Evolutionary conservation across 352 stramenopile genomes (phyloP).

Genomic region (Globisporangium takayamanum): DNA sequence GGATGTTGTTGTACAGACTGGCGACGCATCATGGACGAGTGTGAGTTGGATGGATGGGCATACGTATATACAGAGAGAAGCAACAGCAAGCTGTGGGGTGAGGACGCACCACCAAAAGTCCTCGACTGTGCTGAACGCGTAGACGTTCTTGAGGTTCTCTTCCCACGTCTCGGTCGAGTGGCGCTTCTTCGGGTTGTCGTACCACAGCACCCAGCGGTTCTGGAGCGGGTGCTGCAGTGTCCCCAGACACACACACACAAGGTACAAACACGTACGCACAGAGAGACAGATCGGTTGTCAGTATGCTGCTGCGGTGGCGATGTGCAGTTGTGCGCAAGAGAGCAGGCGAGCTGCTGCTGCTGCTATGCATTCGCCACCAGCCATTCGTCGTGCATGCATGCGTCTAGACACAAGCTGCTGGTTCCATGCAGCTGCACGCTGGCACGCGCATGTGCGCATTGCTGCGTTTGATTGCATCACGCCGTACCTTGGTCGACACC

Average conservation of each 20-base stretch:
- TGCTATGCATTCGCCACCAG: too few species aligned
- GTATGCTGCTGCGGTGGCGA: too few species aligned
- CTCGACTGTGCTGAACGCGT: conserved; percentile 93
- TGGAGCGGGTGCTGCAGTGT: conserved; percentile 69
- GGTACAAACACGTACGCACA: too few species aligned
- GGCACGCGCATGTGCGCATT: background rate
- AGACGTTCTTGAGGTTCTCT: conserved; percentile 90
- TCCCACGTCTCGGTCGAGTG: conserved; percentile 84
- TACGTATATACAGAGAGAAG: background rate
- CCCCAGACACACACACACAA: background rate
- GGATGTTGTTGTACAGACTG: conserved; percentile 94
- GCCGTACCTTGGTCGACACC: conserved; percentile 52
- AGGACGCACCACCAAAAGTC: conserved; percentile 92
- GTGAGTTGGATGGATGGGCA: background rate
- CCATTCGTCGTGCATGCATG: background rate
- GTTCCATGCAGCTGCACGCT: background rate
- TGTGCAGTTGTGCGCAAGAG: too few species aligned
- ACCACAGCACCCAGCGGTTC: conserved; percentile 86
- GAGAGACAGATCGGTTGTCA: too few species aligned
- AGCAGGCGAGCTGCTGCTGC: too few species aligned
- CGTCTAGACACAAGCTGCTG: background rate
- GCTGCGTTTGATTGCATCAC: background rate
- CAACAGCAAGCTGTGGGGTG: background rate
- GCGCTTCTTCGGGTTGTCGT: conserved; percentile 88
- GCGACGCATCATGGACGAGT: background rate